phyloP scores from a whole-genome alignment of 495 filamentous ascomycete species.

The Podospora didyma region DNA sequence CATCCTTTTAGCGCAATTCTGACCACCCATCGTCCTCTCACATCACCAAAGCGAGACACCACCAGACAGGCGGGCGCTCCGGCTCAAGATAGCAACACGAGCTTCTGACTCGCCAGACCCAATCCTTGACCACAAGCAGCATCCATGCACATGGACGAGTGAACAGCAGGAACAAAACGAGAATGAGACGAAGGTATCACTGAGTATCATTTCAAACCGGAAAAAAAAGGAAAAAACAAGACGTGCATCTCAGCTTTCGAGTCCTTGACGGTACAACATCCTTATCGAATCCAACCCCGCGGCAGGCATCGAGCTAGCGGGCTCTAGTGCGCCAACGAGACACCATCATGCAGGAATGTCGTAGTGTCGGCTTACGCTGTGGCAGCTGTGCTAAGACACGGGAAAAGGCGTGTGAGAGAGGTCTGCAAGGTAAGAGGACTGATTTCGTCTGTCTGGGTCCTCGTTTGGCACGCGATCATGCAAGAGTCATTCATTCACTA shows the following conservation, averaged over 20 bases:
- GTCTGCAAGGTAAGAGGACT: too few species aligned
- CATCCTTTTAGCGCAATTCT: conserved; percentile 4
- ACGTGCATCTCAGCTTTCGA: too few species aligned
- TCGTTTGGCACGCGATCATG: too few species aligned
- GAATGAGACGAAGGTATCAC: too few species aligned
- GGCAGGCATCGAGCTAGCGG: neutral
- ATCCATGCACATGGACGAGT: neutral
- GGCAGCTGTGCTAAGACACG: neutral
- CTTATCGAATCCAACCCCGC: neutral
- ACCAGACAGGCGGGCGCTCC: neutral
- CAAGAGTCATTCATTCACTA: too few species aligned
- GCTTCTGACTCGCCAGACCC: conserved; percentile 10
- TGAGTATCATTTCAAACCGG: too few species aligned
- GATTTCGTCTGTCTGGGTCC: too few species aligned
- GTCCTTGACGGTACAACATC: neutral
- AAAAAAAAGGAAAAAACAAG: too few species aligned
- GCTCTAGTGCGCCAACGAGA: neutral
- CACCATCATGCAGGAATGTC: neutral
- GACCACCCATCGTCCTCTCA: neutral
- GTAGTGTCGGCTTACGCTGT: neutral
- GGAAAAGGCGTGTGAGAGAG: too few species aligned
- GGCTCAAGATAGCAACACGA: neutral
- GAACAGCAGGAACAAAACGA: neutral
- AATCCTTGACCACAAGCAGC: neutral
- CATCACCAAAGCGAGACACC: conserved; percentile 1